A percentile compares a stretch with the other conserved stretches of the same genome.
Conservation (phyloP, 2,329 filamentous ascomycete genomes). For the Dryadomyces quercivorus region DNA sequence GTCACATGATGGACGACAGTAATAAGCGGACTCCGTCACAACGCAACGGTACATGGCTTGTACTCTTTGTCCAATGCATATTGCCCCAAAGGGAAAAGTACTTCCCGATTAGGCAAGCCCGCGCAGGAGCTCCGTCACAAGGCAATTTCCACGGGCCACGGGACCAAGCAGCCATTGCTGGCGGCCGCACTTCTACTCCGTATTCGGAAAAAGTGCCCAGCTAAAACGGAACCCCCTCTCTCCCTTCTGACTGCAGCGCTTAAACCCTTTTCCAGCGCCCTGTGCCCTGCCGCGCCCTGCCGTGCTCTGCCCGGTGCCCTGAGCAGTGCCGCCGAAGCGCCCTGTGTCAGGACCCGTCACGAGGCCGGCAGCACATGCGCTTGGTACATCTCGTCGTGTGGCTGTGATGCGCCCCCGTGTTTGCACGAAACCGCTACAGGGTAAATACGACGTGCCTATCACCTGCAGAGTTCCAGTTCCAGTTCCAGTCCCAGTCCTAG, state of each 20-base stretch:
- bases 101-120: neutral
- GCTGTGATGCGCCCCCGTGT: neutral
- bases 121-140: neutral
- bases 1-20: neutral
- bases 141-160: neutral
- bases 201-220: neutral
- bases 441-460: neutral
- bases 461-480: neutral
- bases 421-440: too few relatives aligned
- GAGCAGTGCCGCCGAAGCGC: neutral
- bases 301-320: neutral
- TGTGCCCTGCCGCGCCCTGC: too few relatives aligned
- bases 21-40: neutral
- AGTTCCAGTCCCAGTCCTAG: too few relatives aligned
- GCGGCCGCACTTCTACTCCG: neutral
- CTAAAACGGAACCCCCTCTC: too few relatives aligned
- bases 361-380: constrained; percentile 4
- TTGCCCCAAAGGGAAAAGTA: neutral
- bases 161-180: neutral
- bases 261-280: too few relatives aligned
- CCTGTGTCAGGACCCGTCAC: constrained; percentile 9
- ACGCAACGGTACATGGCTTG: neutral
- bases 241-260: too few relatives aligned
- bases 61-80: neutral
- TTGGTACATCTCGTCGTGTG: neutral